Base-by-base conservation (phyloP, 2,329 filamentous ascomycete species). In the Alternaria tenuissima region DNA sequence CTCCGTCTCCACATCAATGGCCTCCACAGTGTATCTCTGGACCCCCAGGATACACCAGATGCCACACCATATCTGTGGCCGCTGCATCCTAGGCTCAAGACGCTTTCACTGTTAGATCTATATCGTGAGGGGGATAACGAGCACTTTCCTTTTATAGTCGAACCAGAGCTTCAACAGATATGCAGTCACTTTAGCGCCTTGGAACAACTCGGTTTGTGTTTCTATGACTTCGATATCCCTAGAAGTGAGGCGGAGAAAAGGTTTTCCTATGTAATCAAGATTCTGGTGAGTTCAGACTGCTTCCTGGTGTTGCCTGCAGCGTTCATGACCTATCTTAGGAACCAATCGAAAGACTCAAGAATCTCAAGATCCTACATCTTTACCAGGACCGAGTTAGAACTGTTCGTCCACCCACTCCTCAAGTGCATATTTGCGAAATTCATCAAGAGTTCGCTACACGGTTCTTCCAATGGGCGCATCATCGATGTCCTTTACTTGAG, bases 341-440 rank as follows among this genome's bases (percentile, higher is more conserved):
- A 18, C 52, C 48, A 9, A 55, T 64, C 38, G 18, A 16, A 34
- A n/a, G 24, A 11, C 55, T 57, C 5, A 56, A 57, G 34, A 42
- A 57, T 28, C 26, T 64, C 30, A 47, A 36, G 12, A 47, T 59
- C 12, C 22, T 64, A 6, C 62, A 62, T 4, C 47, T 59, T 28
- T 54, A 62, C 4, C 42, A 59, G 36, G 24, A 54, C 5, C 26
- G 30, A 20, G 12, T 38, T 14, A 44, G 28, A 2, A 11, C 3
- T 3, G 18, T 48, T n/a, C 28, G 16, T 9, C 34, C 16, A 6
- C 1, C 41, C 11, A 11, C 7, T 5, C 14, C 22, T 9, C 14
- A 16, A 5, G 48, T 52, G 7, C 6, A 36, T 24, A 22, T 26
- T 14, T 12, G 39, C 30, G 28, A 56, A 14, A 34, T 55, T 6